phyloP scores from a whole-genome alignment of 805 yeast species.

The Gaillardinia entomophila region DNA sequence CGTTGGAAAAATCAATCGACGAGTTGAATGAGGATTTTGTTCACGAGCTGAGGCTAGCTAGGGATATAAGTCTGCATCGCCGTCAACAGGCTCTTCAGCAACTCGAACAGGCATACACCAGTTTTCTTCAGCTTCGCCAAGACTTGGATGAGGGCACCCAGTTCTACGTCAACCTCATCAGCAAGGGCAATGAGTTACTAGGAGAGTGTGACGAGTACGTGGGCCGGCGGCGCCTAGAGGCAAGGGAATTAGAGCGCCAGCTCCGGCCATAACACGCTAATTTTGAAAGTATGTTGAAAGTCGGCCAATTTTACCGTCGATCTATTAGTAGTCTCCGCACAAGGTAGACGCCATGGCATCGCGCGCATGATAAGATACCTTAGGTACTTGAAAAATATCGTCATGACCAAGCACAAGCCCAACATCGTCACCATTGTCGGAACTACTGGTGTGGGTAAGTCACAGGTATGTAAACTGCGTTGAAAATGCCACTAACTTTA shows the following conservation, averaged over 20 bases:
- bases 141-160: constrained; percentile 64
- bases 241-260: constrained; percentile 42
- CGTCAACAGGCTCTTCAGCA: constrained; percentile 47
- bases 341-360: too few species aligned
- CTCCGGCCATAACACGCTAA: too few species aligned
- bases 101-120: constrained; percentile 44
- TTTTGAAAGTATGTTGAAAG: too few species aligned
- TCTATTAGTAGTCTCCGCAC: too few species aligned
- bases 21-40: constrained; percentile 23
- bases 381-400: constrained; percentile 13
- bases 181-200: constrained; percentile 39
- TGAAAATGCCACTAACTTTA: constrained; percentile 9
- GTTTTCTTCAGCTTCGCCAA: constrained; percentile 49
- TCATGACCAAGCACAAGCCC: constrained; percentile 28
- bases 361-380: not conserved
- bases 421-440: constrained; percentile 69
- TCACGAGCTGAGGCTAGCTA: too few species aligned
- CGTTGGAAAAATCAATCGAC: constrained; percentile 35
- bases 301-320: too few species aligned
- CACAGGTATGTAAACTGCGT: constrained; percentile 44
- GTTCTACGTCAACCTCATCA: constrained; percentile 62
- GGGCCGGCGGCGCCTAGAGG: constrained; percentile 46
- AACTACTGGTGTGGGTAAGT: constrained; percentile 95
- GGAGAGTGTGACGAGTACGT: constrained; percentile 48
- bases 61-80: too few species aligned